Base-by-base conservation (phyloP, 345 rosid genomes). In the Corymbia maculata region DNA sequence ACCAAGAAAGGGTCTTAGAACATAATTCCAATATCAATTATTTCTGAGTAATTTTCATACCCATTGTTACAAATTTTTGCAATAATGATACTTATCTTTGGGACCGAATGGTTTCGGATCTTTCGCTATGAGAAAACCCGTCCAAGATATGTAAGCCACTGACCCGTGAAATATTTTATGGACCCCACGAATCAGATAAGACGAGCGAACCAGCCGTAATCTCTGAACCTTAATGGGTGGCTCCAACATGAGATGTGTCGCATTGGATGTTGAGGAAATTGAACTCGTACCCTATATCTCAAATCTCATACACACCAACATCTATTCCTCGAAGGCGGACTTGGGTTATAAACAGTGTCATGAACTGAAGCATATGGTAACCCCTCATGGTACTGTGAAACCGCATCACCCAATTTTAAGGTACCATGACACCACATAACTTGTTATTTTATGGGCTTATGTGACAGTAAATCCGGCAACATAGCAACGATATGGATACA, bases 401-500 rank as follows among this genome's bases (percentile, higher is more conserved):
- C 26, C 5, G 4, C 82, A 2, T 5, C 47, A 70, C 47, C 80
- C 2, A 2, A 2, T 30, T 68, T 15, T 1, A 16, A 2, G 2
- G 6, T 15, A 32, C 3, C 0, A 6, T 30, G 0, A 32, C 45
- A 16, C 17, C 21, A 68, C 4, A 68, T 2, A 68, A 32, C 22
- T 16, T 6, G 1, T 32, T 16, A 7, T 11, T 42, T 19, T 75
- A 42, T 17, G 82, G 49, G 28, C 0, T 19, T 75, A 75, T 19
- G 49, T 14, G 2, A 75, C 49, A 42, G 17, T 6, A 19, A 19
- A 6, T 9, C 5, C 2, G 42, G 2, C 15, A 0, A 11, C 14
- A 75, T 42, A 9, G 13, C 26, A 5, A 75, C 0, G 0, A 19
- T 75, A 16, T 68, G 44, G 4, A 75, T 6, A 36, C 28, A 10